A percentile compares a stretch with the other conserved stretches of the same genome.
Evolutionary conservation across 2,329 filamentous ascomycete genomes (phyloP).

Genomic region (Botryotinia convoluta): DNA sequence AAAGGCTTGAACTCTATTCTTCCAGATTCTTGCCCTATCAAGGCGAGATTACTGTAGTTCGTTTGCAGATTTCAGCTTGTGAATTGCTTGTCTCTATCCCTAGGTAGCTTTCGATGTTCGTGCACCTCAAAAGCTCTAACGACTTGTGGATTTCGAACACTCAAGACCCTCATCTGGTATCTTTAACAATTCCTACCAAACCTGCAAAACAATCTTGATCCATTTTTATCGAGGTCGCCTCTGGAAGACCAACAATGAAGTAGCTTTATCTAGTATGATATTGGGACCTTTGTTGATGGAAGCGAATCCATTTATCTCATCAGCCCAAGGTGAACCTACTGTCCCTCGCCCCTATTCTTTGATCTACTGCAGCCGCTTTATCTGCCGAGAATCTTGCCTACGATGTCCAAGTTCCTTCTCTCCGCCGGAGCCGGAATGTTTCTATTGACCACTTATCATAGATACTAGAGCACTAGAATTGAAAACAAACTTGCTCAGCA

Average conservation of each 20-base stretch:
- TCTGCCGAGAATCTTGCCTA: background rate
- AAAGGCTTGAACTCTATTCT: background rate
- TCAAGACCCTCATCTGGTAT: background rate
- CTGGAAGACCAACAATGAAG: background rate
- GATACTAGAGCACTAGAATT: background rate
- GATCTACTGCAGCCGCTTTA: background rate
- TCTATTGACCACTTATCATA: background rate
- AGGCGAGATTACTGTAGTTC: background rate
- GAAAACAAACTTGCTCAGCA: background rate
- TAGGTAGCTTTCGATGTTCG: background rate
- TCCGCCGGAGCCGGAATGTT: background rate
- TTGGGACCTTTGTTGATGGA: fast-evolving
- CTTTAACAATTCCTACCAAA: background rate
- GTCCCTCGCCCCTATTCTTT: too few species aligned
- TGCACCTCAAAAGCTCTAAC: background rate
- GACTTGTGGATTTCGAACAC: background rate
- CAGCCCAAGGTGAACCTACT: background rate
- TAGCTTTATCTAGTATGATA: background rate
- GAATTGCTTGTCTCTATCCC: background rate
- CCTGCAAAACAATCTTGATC: background rate
- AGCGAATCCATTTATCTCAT: background rate
- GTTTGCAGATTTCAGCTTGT: background rate
- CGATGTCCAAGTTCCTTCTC: background rate
- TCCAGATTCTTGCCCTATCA: background rate
- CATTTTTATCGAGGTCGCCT: too few species aligned